phyloP scores from a whole-genome alignment of 169 alveolate genomes.

The Plasmodium gaboni region DNA sequence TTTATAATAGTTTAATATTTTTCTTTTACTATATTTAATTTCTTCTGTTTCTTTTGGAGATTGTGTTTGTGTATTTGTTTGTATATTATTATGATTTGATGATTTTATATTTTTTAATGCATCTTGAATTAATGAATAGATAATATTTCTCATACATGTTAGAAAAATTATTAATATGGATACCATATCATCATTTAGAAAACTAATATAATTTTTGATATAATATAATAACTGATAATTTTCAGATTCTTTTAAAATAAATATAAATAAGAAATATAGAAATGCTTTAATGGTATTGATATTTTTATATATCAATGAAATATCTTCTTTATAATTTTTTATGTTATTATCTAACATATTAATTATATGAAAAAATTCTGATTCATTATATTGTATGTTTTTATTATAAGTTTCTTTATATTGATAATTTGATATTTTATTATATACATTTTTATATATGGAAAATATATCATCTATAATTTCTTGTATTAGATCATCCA shows the following conservation, averaged over 20 bases:
- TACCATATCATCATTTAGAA: slow-evolving; percentile 52
- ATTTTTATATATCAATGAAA: slow-evolving; percentile 6
- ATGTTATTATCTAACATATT: slow-evolving; percentile 5
- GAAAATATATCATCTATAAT: too few species aligned
- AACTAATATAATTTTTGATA: slow-evolving; percentile 38
- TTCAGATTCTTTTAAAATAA: slow-evolving; percentile 28
- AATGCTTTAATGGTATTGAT: slow-evolving; percentile 5
- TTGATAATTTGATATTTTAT: too few species aligned
- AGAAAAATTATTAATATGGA: slow-evolving; percentile 22
- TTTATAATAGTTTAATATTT: slow-evolving; percentile 14
- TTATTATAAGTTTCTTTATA: background rate
- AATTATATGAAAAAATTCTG: slow-evolving; percentile 11
- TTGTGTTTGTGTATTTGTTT: too few species aligned
- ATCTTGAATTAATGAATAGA: slow-evolving; percentile 17
- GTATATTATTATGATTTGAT: too few species aligned
- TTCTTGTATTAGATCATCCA: too few species aligned
- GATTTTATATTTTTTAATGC: slow-evolving; percentile 3
- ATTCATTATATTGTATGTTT: background rate
- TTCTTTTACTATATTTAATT: slow-evolving; percentile 9
- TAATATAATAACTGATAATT: slow-evolving; percentile 45
- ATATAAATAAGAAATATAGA: slow-evolving; percentile 23
- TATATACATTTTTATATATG: too few species aligned
- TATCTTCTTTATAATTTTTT: slow-evolving; percentile 14
- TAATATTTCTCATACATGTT: slow-evolving; percentile 21
- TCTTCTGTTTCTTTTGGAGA: background rate